phyloP scores from a whole-genome alignment of 257 asterid genomes.

The Solanum gandarillasii region DNA sequence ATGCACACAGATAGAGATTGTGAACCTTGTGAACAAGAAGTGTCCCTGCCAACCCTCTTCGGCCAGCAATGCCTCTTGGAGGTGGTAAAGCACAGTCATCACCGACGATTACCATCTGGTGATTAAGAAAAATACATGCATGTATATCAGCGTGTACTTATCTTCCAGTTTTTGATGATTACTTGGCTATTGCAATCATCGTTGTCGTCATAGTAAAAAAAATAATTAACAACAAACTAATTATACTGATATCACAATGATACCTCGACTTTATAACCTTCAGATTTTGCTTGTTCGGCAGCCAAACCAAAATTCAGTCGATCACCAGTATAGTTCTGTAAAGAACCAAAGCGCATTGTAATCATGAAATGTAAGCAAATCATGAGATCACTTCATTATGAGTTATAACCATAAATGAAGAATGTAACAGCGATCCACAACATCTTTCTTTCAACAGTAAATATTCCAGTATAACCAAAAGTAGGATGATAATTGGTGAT shows the following conservation, averaged over 20 bases:
- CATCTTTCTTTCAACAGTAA: background rate
- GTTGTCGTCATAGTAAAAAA: background rate
- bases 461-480: background rate
- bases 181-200: background rate
- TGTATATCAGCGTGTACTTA: background rate
- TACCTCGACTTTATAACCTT: constrained; percentile 96
- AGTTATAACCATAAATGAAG: background rate
- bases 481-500: background rate
- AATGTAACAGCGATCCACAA: background rate
- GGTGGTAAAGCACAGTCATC: constrained; percentile 99
- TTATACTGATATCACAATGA: background rate
- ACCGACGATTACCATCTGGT: constrained; percentile 93
- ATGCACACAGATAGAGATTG: constrained; percentile 4
- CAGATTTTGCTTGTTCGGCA: constrained; percentile 95
- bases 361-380: background rate
- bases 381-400: background rate
- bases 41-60: constrained; percentile 99
- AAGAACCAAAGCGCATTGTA: constrained; percentile 4
- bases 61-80: constrained; percentile 98
- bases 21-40: constrained; percentile 88
- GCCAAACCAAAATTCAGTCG: constrained; percentile 97
- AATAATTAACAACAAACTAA: background rate
- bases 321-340: constrained; percentile 91
- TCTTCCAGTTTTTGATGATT: background rate
- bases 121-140: background rate